A percentile compares a stretch with the other conserved stretches of the same genome.
Conservation (phyloP, 2,329 filamentous ascomycete genomes). For the Colletotrichum spinosum region DNA sequence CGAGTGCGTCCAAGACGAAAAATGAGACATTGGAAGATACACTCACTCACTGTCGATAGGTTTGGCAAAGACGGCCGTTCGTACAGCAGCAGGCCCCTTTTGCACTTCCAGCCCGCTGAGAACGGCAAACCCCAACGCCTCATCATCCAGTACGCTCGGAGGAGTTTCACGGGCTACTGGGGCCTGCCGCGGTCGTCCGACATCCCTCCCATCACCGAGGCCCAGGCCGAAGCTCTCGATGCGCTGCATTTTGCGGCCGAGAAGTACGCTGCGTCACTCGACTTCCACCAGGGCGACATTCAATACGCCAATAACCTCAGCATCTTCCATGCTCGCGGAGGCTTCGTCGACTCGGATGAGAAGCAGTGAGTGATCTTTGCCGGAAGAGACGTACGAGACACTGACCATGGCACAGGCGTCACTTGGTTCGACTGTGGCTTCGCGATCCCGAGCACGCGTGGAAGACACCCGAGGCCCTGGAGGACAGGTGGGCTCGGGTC, state of each 20-base stretch:
- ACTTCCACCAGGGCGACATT: constrained; percentile 64
- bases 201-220: constrained; percentile 68
- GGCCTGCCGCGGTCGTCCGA: constrained; percentile 62
- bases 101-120: constrained; percentile 66
- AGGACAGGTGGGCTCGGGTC: constrained; percentile 62
- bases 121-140: constrained; percentile 61
- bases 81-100: constrained; percentile 62
- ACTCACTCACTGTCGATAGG: constrained; percentile 44
- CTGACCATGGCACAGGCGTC: constrained; percentile 53
- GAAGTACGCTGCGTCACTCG: constrained; percentile 55
- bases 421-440: constrained; percentile 63
- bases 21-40: neutral
- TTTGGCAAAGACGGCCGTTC: constrained; percentile 61
- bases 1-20: constrained; percentile 44
- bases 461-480: constrained; percentile 58
- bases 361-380: constrained; percentile 54
- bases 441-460: constrained; percentile 62
- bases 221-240: constrained; percentile 65
- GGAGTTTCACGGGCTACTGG: constrained; percentile 69
- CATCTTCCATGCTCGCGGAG: constrained; percentile 64
- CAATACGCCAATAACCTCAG: constrained; percentile 67
- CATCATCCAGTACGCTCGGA: constrained; percentile 70
- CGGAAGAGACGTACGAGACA: constrained; percentile 35
- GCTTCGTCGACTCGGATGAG: constrained; percentile 57
- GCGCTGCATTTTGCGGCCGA: constrained; percentile 62